A percentile compares a stretch with the other conserved stretches of the same genome.
phyloP scores from a whole-genome alignment of 345 rosid species.

The Lepidium didymum region DNA sequence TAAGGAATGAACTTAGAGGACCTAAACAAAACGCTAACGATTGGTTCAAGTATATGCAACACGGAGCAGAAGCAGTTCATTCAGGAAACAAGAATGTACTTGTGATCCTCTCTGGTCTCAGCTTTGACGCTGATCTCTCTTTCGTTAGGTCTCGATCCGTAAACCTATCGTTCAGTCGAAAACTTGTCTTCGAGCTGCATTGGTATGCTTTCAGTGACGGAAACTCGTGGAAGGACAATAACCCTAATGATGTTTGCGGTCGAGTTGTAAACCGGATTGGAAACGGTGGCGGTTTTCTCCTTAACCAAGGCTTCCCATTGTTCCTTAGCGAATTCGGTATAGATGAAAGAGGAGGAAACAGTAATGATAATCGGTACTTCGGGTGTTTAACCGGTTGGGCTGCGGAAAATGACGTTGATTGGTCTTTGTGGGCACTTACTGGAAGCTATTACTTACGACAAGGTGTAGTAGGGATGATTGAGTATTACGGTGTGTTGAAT shows the following conservation, averaged over 20 bases:
- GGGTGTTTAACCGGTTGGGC: constrained; percentile 63
- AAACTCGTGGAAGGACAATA: constrained; percentile 57
- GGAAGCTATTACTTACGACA: constrained; percentile 82
- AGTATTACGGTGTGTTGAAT: constrained; percentile 57
- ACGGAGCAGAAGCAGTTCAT: constrained; percentile 91
- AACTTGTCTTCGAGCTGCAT: constrained; percentile 74
- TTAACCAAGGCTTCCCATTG: constrained; percentile 64
- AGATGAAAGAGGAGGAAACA: constrained; percentile 61
- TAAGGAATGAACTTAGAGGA: constrained; percentile 95
- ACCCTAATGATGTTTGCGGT: constrained; percentile 75
- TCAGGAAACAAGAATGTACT: constrained; percentile 78
- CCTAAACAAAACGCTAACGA: constrained; percentile 63
- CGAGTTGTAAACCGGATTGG: constrained; percentile 41
- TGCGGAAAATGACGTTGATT: constrained; percentile 76
- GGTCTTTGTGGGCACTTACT: constrained; percentile 77
- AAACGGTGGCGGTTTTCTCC: constrained; percentile 55
- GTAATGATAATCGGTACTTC: constrained; percentile 56
- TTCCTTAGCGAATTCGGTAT: constrained; percentile 71
- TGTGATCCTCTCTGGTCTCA: constrained; percentile 81
- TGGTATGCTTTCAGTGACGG: constrained; percentile 82
- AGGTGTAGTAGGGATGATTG: constrained; percentile 55
- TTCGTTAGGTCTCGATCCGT: constrained; percentile 43
- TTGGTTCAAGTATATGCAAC: constrained; percentile 93
- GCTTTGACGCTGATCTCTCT: constrained; percentile 62
- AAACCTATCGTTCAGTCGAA: constrained; percentile 47